Conservation (phyloP, 2,329 filamentous ascomycete genomes). For the Coccinonectria pachysandricola region DNA sequence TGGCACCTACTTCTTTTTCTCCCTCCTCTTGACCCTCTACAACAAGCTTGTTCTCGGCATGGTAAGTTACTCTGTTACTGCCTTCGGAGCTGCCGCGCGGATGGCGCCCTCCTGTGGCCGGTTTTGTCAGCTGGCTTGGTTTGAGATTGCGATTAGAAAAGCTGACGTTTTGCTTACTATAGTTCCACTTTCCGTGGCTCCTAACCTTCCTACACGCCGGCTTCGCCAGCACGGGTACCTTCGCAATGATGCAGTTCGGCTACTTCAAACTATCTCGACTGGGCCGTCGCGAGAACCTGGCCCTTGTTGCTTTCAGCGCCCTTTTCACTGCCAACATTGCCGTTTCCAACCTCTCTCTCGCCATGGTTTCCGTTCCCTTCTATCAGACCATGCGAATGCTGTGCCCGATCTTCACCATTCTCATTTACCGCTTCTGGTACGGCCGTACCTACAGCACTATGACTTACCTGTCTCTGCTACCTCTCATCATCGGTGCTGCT, state of each 20-base stretch:
- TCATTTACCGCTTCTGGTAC: slow-evolving; percentile 49
- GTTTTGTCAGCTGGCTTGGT: no score
- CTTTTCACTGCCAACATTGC: slow-evolving; percentile 56
- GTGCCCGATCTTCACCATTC: slow-evolving; percentile 50
- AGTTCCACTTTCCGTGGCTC: slow-evolving; percentile 53
- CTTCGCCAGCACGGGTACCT: slow-evolving; percentile 48
- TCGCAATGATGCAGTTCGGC: slow-evolving; percentile 38
- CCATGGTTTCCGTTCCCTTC: slow-evolving; percentile 54
- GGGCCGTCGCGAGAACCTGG: slow-evolving; percentile 40
- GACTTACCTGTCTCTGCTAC: slow-evolving; percentile 50
- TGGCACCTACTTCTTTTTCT: slow-evolving; percentile 41
- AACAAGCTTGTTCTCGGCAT: slow-evolving; percentile 48
- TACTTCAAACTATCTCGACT: slow-evolving; percentile 43
- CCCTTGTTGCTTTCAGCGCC: slow-evolving; percentile 47
- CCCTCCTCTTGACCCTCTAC: slow-evolving; percentile 41
- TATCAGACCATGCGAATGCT: slow-evolving; percentile 55
- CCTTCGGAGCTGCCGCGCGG: no score
- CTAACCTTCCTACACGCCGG: slow-evolving; percentile 48
- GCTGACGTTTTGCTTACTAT: slow-evolving; percentile 11
- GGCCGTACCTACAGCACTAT: slow-evolving; percentile 41
- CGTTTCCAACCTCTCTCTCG: slow-evolving; percentile 52
- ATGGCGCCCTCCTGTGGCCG: no score
- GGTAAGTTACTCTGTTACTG: slow-evolving; percentile 23
- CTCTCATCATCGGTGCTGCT: slow-evolving; percentile 49
- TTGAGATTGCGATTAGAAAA: no score